Conservation (phyloP, 2,329 filamentous ascomycete genomes). For the Fusarium sp. region DNA sequence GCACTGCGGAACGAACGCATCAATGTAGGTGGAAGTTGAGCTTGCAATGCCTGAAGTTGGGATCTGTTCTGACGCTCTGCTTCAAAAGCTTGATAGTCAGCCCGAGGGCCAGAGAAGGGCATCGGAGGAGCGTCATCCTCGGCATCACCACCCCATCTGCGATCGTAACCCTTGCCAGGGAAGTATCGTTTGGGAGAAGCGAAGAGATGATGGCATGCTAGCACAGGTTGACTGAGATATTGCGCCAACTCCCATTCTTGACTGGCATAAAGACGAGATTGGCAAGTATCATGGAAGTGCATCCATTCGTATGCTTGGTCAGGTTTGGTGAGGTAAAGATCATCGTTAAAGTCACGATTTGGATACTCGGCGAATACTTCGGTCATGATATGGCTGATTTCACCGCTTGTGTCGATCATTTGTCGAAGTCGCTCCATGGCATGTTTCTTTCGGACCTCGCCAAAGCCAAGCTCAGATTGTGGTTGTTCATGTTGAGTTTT, state of each 20-base stretch:
- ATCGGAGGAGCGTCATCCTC: conserved; percentile 64
- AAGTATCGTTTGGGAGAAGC: conserved; percentile 72
- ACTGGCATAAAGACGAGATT: conserved; percentile 79
- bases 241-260: conserved; percentile 94
- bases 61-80: conserved; percentile 81
- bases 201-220: conserved; percentile 93
- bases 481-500: conserved; percentile 65
- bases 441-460: conserved; percentile 77
- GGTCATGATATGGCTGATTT: conserved; percentile 80
- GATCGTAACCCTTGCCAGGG: conserved; percentile 56
- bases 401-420: conserved; percentile 83
- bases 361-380: conserved; percentile 91
- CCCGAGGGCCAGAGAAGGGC: conserved; percentile 84
- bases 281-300: conserved; percentile 88
- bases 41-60: conserved; percentile 78
- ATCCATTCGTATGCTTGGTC: conserved; percentile 93
- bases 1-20: conserved; percentile 81
- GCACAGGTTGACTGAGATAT: conserved; percentile 86
- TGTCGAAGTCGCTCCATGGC: conserved; percentile 78
- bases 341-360: conserved; percentile 89
- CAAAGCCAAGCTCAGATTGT: conserved; percentile 72
- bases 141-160: conserved; percentile 56
- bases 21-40: conserved; percentile 76
- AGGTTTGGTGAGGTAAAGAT: conserved; percentile 89
- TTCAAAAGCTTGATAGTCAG: conserved; percentile 85